phyloP scores from a whole-genome alignment of 495 filamentous ascomycete genomes.

The Apiosordaria backusii region DNA sequence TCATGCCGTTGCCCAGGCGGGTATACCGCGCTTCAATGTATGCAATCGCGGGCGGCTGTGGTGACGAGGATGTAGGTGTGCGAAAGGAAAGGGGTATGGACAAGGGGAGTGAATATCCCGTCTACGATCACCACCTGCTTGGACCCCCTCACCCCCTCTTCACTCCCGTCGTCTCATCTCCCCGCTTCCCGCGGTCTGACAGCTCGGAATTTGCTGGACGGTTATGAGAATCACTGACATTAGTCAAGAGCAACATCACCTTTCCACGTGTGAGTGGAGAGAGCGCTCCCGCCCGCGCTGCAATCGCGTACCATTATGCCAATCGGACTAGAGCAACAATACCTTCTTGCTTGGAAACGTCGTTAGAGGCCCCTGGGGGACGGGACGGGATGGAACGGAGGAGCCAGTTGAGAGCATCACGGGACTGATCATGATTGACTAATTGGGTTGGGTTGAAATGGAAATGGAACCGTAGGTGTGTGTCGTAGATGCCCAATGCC shows the following conservation, averaged over 20 bases:
- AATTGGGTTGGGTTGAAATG: slow-evolving; percentile 7
- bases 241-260: neutral
- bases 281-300: neutral
- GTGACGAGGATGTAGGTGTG: no score
- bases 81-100: neutral
- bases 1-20: neutral
- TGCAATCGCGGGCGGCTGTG: neutral
- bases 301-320: neutral
- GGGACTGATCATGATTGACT: neutral
- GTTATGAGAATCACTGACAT: no score
- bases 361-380: neutral
- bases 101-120: neutral
- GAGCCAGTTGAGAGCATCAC: neutral
- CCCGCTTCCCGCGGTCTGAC: neutral
- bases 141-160: neutral
- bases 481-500: slow-evolving; percentile 10
- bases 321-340: neutral
- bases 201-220: no score
- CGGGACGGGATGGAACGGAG: neutral
- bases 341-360: neutral
- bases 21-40: neutral
- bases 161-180: neutral
- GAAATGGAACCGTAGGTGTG: neutral
- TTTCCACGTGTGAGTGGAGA: neutral
- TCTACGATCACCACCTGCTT: neutral